Evolutionary conservation across 495 filamentous ascomycete genomes (phyloP), one percentile per base, ranked within the genome.

Genomic region (Sabuloglossum arenarium): DNA sequence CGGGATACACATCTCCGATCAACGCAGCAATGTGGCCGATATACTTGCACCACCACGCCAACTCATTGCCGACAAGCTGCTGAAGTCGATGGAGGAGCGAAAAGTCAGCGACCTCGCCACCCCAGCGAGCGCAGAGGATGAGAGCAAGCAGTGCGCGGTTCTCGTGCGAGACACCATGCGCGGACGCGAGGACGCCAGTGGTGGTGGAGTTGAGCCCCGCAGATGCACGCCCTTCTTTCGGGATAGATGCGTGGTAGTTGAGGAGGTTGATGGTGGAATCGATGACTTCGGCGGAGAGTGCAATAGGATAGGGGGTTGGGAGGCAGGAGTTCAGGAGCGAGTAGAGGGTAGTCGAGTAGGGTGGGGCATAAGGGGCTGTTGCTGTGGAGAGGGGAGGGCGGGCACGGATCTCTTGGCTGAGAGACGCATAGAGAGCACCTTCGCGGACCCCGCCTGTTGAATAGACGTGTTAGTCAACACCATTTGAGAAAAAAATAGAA

Each of bases 71-170:
- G 0, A 76, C 62, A 6, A 80, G 63, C 34, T 67, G 66, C 16
- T 70, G 68, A 0, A 83, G 62, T 12, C 74, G 67, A 1, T 62
- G 55, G 27, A 73, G 70, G 10, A 80, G 67, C 1, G 64, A 62
- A 24, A 67, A 60, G 60, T 83, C 79, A 4, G 66, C 67, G 1
- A 94, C 67, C 56, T 76, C 72, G 6, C 77, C 80, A 14, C 81
- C 84, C 76, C 85, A 93, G 59, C 89, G 75, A 47, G 81, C 84
- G 54, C 80, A 88, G 12, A 90, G 74, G 1, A 82, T 75, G 1
- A 95, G 67, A 0, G 81, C 84, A 1, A 95, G 67, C 1, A 86
- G 68, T 0, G 82, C 80, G 2, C 89, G 77, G 32, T 81, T 73
- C 14, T 77, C 59, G 58, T 96, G 89, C 0, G 76, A 78, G 10